Percentiles rank a stretch among this genome's conserved stretches.
Evolutionary conservation across 192 early-diverging fungal genomes (phyloP).

Genomic region (Linnemannia zychae): DNA sequence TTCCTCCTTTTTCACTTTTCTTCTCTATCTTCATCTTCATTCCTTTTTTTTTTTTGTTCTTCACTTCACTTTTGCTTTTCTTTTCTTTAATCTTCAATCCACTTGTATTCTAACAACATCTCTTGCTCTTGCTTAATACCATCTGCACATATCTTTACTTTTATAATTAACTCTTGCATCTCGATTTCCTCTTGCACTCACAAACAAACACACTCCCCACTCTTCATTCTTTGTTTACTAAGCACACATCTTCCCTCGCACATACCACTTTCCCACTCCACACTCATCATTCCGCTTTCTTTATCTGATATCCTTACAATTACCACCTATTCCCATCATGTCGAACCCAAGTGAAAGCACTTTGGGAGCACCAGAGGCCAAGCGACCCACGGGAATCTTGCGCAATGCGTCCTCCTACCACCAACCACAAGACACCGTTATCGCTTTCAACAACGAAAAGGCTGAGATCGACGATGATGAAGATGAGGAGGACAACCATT

Average conservation of each 20-base stretch:
- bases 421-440: conserved; percentile 26
- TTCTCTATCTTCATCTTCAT: conserved; percentile 12
- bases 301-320: not conserved
- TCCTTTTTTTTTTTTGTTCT: conserved; percentile 3
- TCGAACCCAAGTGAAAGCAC: conserved; percentile 33
- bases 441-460: conserved; percentile 29
- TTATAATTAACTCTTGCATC: not conserved
- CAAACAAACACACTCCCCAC: not conserved
- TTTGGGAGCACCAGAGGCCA: conserved; percentile 16
- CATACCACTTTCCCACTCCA: not conserved
- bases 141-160: not conserved
- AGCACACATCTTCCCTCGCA: not conserved
- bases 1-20: not conserved
- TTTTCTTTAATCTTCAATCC: conserved; percentile 8
- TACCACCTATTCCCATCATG: conserved; percentile 11
- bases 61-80: not conserved
- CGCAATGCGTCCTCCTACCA: conserved; percentile 14
- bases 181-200: not conserved
- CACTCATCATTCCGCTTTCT: not conserved
- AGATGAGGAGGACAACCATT: conserved; percentile 14
- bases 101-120: conserved; percentile 14
- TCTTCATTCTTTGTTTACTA: not conserved
- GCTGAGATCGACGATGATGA: conserved; percentile 18
- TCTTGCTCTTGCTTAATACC: not conserved
- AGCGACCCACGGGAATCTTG: conserved; percentile 22